Conservation (phyloP, 441 rosid genomes). For the Populus hybrid region DNA sequence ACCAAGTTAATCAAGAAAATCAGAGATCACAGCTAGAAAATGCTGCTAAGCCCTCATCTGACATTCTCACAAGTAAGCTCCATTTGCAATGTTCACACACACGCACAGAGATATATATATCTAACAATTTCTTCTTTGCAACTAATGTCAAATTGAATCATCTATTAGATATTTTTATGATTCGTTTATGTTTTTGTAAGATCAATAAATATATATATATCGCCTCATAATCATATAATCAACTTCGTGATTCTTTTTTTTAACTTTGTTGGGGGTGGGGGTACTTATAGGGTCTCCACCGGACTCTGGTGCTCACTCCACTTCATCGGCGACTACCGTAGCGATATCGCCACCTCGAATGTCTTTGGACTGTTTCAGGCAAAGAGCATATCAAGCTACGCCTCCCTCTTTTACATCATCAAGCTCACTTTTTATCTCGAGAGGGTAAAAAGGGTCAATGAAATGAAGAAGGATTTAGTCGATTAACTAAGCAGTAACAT, state of each 20-base stretch:
- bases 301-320: constrained; percentile 54
- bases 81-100: not conserved
- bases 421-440: constrained; percentile 65
- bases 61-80: constrained; percentile 40
- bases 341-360: constrained; percentile 70
- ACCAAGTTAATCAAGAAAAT: constrained; percentile 39
- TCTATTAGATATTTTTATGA: too few species aligned
- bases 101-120: too few species aligned
- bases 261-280: not conserved
- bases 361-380: constrained; percentile 74
- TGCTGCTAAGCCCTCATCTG: constrained; percentile 31
- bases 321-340: constrained; percentile 51
- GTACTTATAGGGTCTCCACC: constrained; percentile 40
- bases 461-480: constrained; percentile 3
- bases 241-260: not conserved
- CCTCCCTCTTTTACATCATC: constrained; percentile 53
- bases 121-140: too few species aligned
- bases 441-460: constrained; percentile 32
- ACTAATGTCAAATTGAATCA: not conserved
- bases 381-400: constrained; percentile 45
- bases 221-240: not conserved
- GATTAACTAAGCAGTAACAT: constrained; percentile 9
- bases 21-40: constrained; percentile 36
- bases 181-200: too few species aligned
- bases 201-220: too few species aligned